Conservation (phyloP, 306 rosid genomes). For the Dalbergia cochinchinensis region DNA sequence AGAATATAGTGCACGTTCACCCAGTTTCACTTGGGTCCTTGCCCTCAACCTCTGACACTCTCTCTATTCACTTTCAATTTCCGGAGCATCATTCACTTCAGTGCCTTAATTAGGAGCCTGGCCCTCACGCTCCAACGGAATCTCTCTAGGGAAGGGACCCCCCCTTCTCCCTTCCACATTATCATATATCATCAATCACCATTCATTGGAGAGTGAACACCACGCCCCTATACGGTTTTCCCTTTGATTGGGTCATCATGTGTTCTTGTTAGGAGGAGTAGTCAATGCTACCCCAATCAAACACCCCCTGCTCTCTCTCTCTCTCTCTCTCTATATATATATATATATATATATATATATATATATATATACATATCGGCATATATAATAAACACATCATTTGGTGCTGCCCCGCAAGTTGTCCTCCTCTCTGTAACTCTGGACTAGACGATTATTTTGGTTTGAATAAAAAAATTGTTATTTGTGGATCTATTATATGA, state of each 20-base stretch:
- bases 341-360: no score
- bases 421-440: not conserved
- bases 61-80: constrained; percentile 3
- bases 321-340: not conserved
- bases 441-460: no score
- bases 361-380: no score
- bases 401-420: constrained; percentile 16
- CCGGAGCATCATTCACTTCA: constrained; percentile 4
- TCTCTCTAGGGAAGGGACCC: not conserved
- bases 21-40: constrained; percentile 19
- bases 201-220: constrained; percentile 8
- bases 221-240: constrained; percentile 44
- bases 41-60: constrained; percentile 64
- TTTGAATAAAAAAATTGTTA: no score
- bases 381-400: not conserved
- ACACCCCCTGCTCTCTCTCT: constrained; percentile 13
- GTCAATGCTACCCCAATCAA: constrained; percentile 59
- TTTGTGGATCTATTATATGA: no score
- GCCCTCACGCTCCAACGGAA: constrained; percentile 48
- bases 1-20: constrained; percentile 50
- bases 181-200: not conserved
- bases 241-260: constrained; percentile 45
- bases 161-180: no score
- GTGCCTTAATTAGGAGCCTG: not conserved
- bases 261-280: constrained; percentile 40